A percentile compares a stretch with the other conserved stretches of the same genome.
These are phyloP conservation scores for Neonectria magnoliae DNA, from an alignment of 2,329 filamentous ascomycete species.

Conservation along the genomic window DNA sequence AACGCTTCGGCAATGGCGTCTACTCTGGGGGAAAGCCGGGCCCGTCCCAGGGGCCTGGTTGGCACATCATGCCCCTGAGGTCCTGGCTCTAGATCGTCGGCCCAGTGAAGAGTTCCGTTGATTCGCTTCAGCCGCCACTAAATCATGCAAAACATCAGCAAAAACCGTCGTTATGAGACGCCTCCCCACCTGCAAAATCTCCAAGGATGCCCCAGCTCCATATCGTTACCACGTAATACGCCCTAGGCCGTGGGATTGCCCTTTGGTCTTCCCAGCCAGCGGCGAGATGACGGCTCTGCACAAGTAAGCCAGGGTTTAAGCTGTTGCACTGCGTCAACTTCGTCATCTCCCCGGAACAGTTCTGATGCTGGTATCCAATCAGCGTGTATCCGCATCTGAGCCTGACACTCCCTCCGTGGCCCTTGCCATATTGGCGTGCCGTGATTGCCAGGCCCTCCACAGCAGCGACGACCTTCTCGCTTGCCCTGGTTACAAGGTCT, in stretches of 20 bases:
- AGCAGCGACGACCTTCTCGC: conserved; percentile 6
- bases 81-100: conserved; percentile 7
- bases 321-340: conserved; percentile 31
- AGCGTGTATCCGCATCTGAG: conserved; percentile 22
- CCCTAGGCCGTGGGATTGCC: not conserved
- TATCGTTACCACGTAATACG: not conserved
- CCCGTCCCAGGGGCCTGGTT: conserved; percentile 16
- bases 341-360: conserved; percentile 27
- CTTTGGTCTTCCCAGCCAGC: not conserved
- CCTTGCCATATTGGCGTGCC: conserved; percentile 25
- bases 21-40: conserved; percentile 12
- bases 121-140: not conserved
- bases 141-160: conserved; percentile 14
- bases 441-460: conserved; percentile 19
- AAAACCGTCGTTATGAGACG: not conserved
- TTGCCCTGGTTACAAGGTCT: conserved; percentile 9
- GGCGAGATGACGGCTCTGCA: conserved; percentile 19
- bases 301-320: conserved; percentile 10
- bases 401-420: conserved; percentile 22
- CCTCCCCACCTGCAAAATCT: conserved; percentile 2
- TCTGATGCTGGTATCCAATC: conserved; percentile 34
- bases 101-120: not conserved
- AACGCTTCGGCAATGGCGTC: conserved; percentile 23
- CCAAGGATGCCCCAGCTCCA: not conserved
- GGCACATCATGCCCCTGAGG: conserved; percentile 12